A percentile compares a stretch with the other conserved stretches of the same genome.
Evolutionary conservation across 2,329 filamentous ascomycete genomes (phyloP).

Genomic region (Scedosporium apiospermum): DNA sequence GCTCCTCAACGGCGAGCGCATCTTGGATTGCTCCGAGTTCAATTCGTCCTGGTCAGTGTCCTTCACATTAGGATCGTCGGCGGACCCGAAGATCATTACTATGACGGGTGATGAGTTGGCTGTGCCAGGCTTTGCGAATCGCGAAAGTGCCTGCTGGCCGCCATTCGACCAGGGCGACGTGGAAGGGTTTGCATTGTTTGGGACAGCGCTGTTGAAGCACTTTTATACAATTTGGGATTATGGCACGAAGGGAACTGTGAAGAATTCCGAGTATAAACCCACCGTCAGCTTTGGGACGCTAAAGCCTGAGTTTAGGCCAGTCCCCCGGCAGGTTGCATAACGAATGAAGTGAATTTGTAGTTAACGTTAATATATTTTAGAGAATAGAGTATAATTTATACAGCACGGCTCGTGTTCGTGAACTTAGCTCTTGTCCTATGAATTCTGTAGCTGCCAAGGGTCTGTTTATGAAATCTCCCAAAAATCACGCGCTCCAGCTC

Average conservation of each 20-base stretch:
- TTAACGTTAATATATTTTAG: too few relatives aligned
- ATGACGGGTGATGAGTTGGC: conserved; percentile 22
- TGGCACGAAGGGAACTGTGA: conserved; percentile 10
- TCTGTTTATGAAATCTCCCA: too few relatives aligned
- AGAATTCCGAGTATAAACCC: conserved; percentile 7
- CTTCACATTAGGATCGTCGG: conserved; percentile 17
- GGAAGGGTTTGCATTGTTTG: conserved; percentile 23
- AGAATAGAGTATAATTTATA: too few relatives aligned
- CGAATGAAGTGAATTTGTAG: too few relatives aligned
- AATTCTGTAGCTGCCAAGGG: too few relatives aligned
- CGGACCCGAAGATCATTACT: conserved; percentile 13
- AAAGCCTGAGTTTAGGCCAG: conserved; percentile 9
- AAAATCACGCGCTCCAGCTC: too few relatives aligned
- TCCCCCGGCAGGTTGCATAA: too few relatives aligned
- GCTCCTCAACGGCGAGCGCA: conserved; percentile 16
- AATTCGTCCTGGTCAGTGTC: conserved; percentile 23
- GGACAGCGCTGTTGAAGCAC: too few relatives aligned
- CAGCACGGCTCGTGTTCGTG: too few relatives aligned
- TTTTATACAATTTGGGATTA: too few relatives aligned
- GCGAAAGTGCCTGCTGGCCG: conserved; percentile 24
- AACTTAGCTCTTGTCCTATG: too few relatives aligned
- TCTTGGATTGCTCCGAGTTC: conserved; percentile 25
- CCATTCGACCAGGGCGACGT: conserved; percentile 18
- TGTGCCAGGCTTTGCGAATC: conserved; percentile 21
- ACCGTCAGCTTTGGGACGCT: conserved; percentile 15